A percentile compares a stretch with the other conserved stretches of the same genome.
Evolutionary conservation across 495 filamentous ascomycete genomes (phyloP).

Genomic region (Stereocaulon alpinum): DNA sequence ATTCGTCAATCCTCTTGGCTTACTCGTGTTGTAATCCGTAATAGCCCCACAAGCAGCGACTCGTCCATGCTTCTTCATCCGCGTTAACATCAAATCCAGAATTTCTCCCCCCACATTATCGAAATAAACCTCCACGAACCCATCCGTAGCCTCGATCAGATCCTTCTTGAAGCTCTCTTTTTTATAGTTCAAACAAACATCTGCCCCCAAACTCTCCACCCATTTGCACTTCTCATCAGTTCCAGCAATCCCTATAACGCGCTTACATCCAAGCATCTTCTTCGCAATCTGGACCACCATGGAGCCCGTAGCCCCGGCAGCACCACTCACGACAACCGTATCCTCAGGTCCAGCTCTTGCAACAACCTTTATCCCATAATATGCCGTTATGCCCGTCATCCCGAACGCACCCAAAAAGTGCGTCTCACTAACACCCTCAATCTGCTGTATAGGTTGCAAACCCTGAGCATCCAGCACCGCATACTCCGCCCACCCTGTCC

Average conservation of each 20-base stretch:
- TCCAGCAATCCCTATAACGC: slow-evolving; percentile 46
- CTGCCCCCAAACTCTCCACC: slow-evolving; percentile 52
- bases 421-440: slow-evolving; percentile 31
- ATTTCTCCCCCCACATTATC: slow-evolving; percentile 65
- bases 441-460: slow-evolving; percentile 25
- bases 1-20: slow-evolving; percentile 34
- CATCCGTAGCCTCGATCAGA: slow-evolving; percentile 48
- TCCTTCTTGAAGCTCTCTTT: slow-evolving; percentile 43
- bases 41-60: slow-evolving; percentile 54
- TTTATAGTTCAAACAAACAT: slow-evolving; percentile 62
- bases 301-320: slow-evolving; percentile 37
- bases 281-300: slow-evolving; percentile 45
- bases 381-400: slow-evolving; percentile 39
- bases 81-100: slow-evolving; percentile 47
- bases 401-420: slow-evolving; percentile 44
- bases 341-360: slow-evolving; percentile 30
- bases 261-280: slow-evolving; percentile 42
- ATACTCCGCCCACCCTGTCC: slow-evolving; percentile 43
- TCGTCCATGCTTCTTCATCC: slow-evolving; percentile 44
- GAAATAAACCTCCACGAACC: slow-evolving; percentile 56
- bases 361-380: slow-evolving; percentile 39
- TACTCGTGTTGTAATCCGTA: slow-evolving; percentile 36
- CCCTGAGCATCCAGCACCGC: slow-evolving; percentile 31
- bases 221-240: slow-evolving; percentile 55
- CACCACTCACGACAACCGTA: slow-evolving; percentile 39